Evolutionary conservation across 1,284 basidiomycete species (phyloP), one percentile per base, ranked within the genome.

Genomic region (Ceratorhiza oryzae-sativae): DNA sequence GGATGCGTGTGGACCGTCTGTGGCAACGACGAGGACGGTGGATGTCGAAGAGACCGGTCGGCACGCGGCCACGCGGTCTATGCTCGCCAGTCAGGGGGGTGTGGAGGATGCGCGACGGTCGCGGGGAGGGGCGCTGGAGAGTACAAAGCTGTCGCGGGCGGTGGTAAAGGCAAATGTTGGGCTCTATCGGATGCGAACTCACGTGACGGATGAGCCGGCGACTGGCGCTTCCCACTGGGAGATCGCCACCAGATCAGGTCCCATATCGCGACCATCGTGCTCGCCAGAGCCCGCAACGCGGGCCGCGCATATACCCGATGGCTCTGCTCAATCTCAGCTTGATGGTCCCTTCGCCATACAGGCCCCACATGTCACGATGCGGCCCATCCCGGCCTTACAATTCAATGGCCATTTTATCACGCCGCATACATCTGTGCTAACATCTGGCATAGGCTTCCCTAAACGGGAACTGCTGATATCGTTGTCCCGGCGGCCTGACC

Each of bases 181-280:
- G 4, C 27, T 32, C 61, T 48, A 25, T 32, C 42, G 25, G 45
- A 49, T 49, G 27, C 39, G 49, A 46, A 2, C n/a, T n/a, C 61
- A 63, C 61, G 61, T 63, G 61, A 63, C 27, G 18, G 41, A 42
- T 49, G 20, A 49, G 27, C 45, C 46, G 61, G 45, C 61, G 61
- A 42, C 46, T 63, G 46, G 41, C 61, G 56, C 59, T 36, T 61
- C 36, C 36, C 61, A 42, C 61, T 6, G 61, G 8, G 61, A 63
- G 46, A 18, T 30, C 61, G 61, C 42, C 45, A 10, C 45, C 25
- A 34, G 61, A 63, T 63, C 61, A 49, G 45, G 23, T 23, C 59
- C 59, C 27, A 30, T 49, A 63, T 63, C 61, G 39, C 59, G 20
- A 18, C 39, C 41, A 42, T 46, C 36, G 41, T 36, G 2, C 41